Evolutionary conservation across 352 stramenopile species (phyloP).

Genomic region (Phytopythium cucurbitacearum): DNA sequence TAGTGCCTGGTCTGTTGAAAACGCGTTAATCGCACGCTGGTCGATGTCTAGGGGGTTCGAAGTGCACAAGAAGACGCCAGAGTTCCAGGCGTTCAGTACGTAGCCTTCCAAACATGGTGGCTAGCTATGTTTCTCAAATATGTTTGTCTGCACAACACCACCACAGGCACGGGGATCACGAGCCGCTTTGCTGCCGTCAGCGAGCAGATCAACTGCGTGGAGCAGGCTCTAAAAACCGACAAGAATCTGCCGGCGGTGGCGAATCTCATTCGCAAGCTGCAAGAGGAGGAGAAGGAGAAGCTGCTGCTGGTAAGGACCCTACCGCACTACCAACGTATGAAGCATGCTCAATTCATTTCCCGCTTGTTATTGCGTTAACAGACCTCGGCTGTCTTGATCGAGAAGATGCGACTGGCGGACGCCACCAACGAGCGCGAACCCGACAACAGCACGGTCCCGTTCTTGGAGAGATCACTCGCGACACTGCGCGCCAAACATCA

Average conservation of each 20-base stretch:
- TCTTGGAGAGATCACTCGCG: slow-evolving; percentile 61
- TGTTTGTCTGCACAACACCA: background rate
- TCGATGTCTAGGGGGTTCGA: slow-evolving; percentile 47
- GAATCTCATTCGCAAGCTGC: slow-evolving; percentile 63
- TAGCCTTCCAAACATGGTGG: slow-evolving; percentile 2
- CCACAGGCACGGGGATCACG: slow-evolving; percentile 53
- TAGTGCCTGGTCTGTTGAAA: background rate
- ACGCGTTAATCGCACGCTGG: background rate
- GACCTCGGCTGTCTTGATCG: slow-evolving; percentile 77
- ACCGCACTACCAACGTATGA: background rate
- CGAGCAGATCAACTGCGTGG: slow-evolving; percentile 63
- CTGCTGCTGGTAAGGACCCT: slow-evolving; percentile 46
- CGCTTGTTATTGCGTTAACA: slow-evolving; percentile 9
- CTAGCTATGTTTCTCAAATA: background rate
- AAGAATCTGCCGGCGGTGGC: slow-evolving; percentile 38
- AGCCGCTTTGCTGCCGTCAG: slow-evolving; percentile 60
- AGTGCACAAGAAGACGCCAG: slow-evolving; percentile 53
- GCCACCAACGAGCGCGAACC: slow-evolving; percentile 27
- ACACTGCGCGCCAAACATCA: slow-evolving; percentile 54
- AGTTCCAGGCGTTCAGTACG: slow-evolving; percentile 66
- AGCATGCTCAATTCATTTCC: background rate
- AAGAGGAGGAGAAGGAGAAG: slow-evolving; percentile 81
- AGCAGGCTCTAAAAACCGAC: slow-evolving; percentile 30
- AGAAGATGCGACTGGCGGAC: slow-evolving; percentile 69
- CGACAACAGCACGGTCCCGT: slow-evolving; percentile 38